Base-by-base conservation (phyloP, 768 basidiomycete genomes). In the Podaxis mareebaensis region DNA sequence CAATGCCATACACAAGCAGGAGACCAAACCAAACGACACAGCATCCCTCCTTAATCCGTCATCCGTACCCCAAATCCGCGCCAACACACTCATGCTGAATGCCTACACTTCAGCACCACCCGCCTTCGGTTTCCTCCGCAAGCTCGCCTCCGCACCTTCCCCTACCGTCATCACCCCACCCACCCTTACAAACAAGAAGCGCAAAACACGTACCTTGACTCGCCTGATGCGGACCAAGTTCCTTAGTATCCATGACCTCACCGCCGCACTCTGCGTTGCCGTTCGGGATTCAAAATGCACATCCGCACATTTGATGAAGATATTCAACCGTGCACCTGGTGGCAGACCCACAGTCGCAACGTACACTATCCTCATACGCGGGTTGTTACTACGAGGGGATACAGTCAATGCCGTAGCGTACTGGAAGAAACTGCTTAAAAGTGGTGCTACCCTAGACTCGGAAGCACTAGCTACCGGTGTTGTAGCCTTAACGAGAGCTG, bases 291-390 rank as follows among this genome's bases (percentile, higher is more conserved):
- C 62, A 11, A 58, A 51, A 15, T 65, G 53, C 17, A 55, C 12
- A 5, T 33, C 58, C 24, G 38, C 24, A 13, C 40, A 60, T n/a
- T 22, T 60, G n/a, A 36, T 51, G 22, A 65, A 56, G 30, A 3
- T 38, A 61, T 0, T 73, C 76, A 38, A 66, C 76, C 20, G 66
- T 76, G 1, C 51, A 68, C 38, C 67, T 64, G 10, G 53, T 20
- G 73, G 82, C 24, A 74, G 72, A 28, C 79, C 82, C 0, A 83
- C 78, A 2, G 73, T 79, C 12, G 80, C 75, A 0, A 80, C 86
- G 0, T 82, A 86, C 67, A 86, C 85, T 20, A 73, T 85, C 30
- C 72, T 86, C 62, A 77, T 90, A 44, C 80, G 80, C 33, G 87
- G 83, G 0, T 73, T 90, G 7, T 66, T 87, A 12, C 72, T 74